These are phyloP conservation scores for Scalesia atractyloides DNA, from an alignment of 129 eudicot species.

Conservation along the genomic window DNA sequence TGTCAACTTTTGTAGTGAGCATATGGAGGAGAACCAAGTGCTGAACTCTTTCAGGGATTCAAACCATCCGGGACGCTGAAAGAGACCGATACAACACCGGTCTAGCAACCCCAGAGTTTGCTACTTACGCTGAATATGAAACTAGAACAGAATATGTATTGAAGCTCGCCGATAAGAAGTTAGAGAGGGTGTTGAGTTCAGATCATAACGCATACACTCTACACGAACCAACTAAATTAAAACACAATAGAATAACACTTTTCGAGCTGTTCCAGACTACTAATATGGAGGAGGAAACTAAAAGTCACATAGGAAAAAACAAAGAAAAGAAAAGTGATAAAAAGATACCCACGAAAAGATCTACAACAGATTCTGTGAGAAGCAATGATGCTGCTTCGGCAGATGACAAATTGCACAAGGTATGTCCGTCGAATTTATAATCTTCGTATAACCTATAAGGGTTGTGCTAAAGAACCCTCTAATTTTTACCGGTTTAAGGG, in stretches of 20 bases:
- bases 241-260: no score
- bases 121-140: constrained; percentile 48
- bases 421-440: no score
- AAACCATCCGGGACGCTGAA: constrained; percentile 26
- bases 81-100: constrained; percentile 34
- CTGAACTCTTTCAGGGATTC: constrained; percentile 39
- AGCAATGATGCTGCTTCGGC: constrained; percentile 43
- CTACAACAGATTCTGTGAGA: constrained; percentile 25
- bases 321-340: no score
- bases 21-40: background rate
- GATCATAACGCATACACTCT: background rate
- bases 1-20: background rate
- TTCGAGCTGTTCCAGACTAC: constrained; percentile 60
- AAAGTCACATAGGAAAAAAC: constrained; percentile 1
- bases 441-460: no score
- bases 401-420: constrained; percentile 58
- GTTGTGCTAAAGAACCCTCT: no score
- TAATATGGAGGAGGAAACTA: constrained; percentile 39
- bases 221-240: background rate
- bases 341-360: constrained; percentile 40
- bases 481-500: no score
- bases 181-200: constrained; percentile 45
- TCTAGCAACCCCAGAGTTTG: constrained; percentile 60
- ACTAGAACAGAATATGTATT: constrained; percentile 40
- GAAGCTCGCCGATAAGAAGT: constrained; percentile 56